phyloP scores from a whole-genome alignment of 2,329 filamentous ascomycete genomes.

The Stachybotrys chlorohalonatus region DNA sequence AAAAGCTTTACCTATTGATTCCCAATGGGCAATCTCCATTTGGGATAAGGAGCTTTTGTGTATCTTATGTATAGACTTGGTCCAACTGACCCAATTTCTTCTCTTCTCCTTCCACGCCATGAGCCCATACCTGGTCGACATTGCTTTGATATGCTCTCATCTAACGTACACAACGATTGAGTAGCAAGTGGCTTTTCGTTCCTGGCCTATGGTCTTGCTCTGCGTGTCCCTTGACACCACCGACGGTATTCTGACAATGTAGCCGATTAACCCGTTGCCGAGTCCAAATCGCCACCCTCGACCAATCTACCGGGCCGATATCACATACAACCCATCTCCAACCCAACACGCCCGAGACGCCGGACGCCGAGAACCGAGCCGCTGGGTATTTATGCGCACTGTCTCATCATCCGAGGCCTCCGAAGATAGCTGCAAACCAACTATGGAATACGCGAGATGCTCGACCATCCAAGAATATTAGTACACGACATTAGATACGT shows the following conservation, averaged over 20 bases:
- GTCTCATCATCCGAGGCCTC: slow-evolving; percentile 9
- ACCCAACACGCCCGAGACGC: slow-evolving; percentile 11
- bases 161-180: background rate
- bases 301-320: background rate
- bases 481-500: background rate
- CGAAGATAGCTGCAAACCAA: slow-evolving; percentile 2
- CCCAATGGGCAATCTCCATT: background rate
- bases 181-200: background rate
- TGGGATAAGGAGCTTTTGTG: slow-evolving; percentile 17
- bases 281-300: background rate
- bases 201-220: background rate
- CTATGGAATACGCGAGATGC: background rate
- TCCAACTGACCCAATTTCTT: slow-evolving; percentile 13
- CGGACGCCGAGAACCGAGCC: slow-evolving; percentile 15
- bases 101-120: background rate
- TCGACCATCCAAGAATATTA: background rate
- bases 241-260: background rate
- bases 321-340: background rate
- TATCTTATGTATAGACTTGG: slow-evolving; percentile 26
- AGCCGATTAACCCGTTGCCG: background rate
- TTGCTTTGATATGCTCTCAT: background rate
- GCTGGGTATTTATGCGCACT: slow-evolving; percentile 10
- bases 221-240: too few species aligned
- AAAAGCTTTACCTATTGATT: background rate
- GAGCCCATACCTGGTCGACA: background rate